A percentile compares a stretch with the other conserved stretches of the same genome.
These are phyloP conservation scores for Trichoderma harzianum DNA, from an alignment of 2,329 filamentous ascomycete genomes.

Conservation along the genomic window DNA sequence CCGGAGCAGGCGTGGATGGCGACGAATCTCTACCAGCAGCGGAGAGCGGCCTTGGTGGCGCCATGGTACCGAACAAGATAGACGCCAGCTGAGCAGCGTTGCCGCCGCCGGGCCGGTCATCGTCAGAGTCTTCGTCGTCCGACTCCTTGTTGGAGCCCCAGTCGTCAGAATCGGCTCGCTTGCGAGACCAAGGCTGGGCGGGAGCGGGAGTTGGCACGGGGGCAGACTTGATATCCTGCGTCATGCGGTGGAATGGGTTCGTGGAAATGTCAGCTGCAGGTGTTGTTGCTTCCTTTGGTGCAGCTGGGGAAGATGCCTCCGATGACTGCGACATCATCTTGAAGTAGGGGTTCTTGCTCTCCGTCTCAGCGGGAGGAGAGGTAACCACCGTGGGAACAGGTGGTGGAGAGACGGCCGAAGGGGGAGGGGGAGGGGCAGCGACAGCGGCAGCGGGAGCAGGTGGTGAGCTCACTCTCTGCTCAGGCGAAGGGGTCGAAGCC, in stretches of 20 bases:
- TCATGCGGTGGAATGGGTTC: constrained; percentile 91
- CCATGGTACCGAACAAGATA: constrained; percentile 96
- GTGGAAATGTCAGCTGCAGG: constrained; percentile 64
- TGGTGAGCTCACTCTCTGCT: constrained; percentile 50
- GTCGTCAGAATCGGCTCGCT: constrained; percentile 59
- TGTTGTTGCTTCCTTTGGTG: constrained; percentile 41
- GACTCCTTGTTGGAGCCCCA: constrained; percentile 75
- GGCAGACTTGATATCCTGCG: constrained; percentile 56
- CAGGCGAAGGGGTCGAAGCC: constrained; percentile 56
- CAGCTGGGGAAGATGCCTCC: constrained; percentile 48
- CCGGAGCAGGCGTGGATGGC: constrained; percentile 37
- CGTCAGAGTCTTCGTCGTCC: constrained; percentile 68
- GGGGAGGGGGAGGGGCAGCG: constrained; percentile 38
- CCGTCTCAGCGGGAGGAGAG: constrained; percentile 59
- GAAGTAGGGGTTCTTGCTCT: constrained; percentile 94
- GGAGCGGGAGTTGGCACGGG: constrained; percentile 41
- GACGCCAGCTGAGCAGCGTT: constrained; percentile 90
- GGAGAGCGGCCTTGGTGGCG: constrained; percentile 81
- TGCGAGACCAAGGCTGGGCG: constrained; percentile 51
- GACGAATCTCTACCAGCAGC: constrained; percentile 69
- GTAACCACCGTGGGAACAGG: constrained; percentile 51
- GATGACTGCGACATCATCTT: constrained; percentile 75
- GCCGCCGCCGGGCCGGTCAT: constrained; percentile 73
- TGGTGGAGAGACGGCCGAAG: constrained; percentile 40
- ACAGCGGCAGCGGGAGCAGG: constrained; percentile 41